phyloP scores from a whole-genome alignment of 2,329 filamentous ascomycete genomes.

The Neopestalotiopsis rosae region DNA sequence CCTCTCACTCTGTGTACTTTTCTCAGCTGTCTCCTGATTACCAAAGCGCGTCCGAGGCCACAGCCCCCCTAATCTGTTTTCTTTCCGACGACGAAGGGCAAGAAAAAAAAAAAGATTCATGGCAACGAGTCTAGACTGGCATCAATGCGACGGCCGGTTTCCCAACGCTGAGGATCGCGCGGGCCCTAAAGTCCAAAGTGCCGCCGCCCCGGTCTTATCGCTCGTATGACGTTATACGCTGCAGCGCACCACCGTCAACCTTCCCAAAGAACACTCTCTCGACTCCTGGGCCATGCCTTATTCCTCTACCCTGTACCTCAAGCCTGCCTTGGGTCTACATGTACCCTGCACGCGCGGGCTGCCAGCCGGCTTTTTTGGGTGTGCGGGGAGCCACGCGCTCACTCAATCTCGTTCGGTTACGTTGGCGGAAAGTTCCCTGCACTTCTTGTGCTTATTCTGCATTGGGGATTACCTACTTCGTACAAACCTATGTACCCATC shows the following conservation, averaged over 20 bases:
- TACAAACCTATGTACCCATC: not conserved
- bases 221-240: conserved; percentile 9
- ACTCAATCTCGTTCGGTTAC: not conserved
- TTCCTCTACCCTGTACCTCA: not conserved
- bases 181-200: conserved; percentile 8
- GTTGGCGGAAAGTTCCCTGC: conserved; percentile 1
- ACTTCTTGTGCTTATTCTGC: not conserved
- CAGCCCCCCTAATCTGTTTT: too few relatives aligned
- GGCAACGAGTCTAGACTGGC: conserved; percentile 10
- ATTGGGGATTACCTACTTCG: too few relatives aligned
- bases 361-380: not conserved
- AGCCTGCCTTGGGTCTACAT: too few relatives aligned
- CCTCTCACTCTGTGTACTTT: not conserved
- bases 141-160: conserved; percentile 10
- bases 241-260: conserved; percentile 2
- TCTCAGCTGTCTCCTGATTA: not conserved
- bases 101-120: not conserved
- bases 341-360: not conserved
- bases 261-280: not conserved
- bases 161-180: conserved; percentile 11
- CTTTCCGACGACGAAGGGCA: not conserved
- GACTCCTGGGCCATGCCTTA: not conserved
- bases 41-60: not conserved
- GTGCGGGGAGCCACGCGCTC: conserved; percentile 1
- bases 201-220: conserved; percentile 11